Evolutionary conservation across 2,329 filamentous ascomycete species (phyloP), one percentile per base, ranked within the genome.

Genomic region (Juglanconis sp.): DNA sequence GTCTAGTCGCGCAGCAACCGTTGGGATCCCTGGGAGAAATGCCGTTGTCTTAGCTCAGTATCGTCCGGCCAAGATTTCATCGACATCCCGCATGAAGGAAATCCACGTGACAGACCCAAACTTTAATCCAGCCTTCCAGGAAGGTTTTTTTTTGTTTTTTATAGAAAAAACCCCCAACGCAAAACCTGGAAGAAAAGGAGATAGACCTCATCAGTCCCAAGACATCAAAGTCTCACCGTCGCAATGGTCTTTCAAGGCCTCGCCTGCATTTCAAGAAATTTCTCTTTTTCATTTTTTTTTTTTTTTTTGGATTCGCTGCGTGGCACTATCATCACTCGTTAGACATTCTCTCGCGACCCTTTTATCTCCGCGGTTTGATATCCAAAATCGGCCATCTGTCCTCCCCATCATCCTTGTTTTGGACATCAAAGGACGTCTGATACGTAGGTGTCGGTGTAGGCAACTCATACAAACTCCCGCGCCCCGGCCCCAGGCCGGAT

Each of bases 291-390:
- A 32, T 7, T 56, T 17, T 13, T 44, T 17, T 47, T 30, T 47
- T 17, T 6, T 24, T 47, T 30, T 47, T 17, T 6, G 3, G 9
- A n/a, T 47, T 47, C n/a, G n/a, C 17, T 17, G n/a, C 9, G 9
- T 17, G 17, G 44, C 15, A 24, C 17, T 60, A 24, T 40, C 30
- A 56, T 47, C 56, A 47, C 52, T 62, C 40, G 35, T 60, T 38
- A 44, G 31, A 38, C 47, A n/a, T 31, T 44, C 17, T 15, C 30
- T 17, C n/a, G 7, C 17, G 42, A 9, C 9, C 3, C 13, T 24
- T n/a, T 54, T 17, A 54, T 52, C 35, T 54, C 24, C 47, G 57
- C 17, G 53, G 44, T 36, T 53, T 54, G 7, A 52, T 24, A 32
- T 40, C 24, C 38, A 55, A n/a, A 9, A 52, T 58, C 7, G 50